Evolutionary conservation across 1,284 basidiomycete species (phyloP), one percentile per base, ranked within the genome.

Genomic region (Sporisorium scitamineum): DNA sequence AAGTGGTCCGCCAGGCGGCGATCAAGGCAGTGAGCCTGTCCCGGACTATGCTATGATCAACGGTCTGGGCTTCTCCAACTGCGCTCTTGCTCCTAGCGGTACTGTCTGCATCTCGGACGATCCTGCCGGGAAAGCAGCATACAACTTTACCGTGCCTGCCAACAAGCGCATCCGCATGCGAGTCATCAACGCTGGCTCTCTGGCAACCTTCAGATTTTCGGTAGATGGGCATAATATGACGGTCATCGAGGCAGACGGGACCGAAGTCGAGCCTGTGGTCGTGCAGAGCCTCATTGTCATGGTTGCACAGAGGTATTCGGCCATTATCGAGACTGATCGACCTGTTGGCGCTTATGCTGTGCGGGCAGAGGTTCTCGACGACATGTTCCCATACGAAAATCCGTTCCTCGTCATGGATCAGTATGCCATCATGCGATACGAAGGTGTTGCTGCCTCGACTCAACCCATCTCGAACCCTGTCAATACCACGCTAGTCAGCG

Each of bases 11-110:
- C 70, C 72, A 2, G 75, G 73, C 47, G 67, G 59, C 31, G 71
- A 66, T 48, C 78, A 81, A 50, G 80, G 76, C 5, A 47, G 37
- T 44, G 79, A 83, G 42, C 79, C 80, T 1, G 78, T 80, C 0
- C 85, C 88, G 0, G 82, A 89, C 56, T 85, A 87, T 0, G 89
- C 87, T 2, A 80, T 89, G 29, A 86, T 90, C 78, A 90, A 90
- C 57, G 89, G 89, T 2, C 61, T 66, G 5, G 74, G 76, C 44
- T 64, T 84, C 22, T 75, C 81, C 16, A 79, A 85, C 55, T 85
- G 83, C 54, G 76, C 61, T 16, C 80, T 85, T 24, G 76, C 84
- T 5, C 77, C 81, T 18, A 68, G 69, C n/a, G 75, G 73, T 22
- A 57, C 63, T 11, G 50, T 47, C 13, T 78, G 78, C 42, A 71